Evolutionary conservation across 495 filamentous ascomycete genomes (phyloP).

Genomic region (Penicillium canescens): DNA sequence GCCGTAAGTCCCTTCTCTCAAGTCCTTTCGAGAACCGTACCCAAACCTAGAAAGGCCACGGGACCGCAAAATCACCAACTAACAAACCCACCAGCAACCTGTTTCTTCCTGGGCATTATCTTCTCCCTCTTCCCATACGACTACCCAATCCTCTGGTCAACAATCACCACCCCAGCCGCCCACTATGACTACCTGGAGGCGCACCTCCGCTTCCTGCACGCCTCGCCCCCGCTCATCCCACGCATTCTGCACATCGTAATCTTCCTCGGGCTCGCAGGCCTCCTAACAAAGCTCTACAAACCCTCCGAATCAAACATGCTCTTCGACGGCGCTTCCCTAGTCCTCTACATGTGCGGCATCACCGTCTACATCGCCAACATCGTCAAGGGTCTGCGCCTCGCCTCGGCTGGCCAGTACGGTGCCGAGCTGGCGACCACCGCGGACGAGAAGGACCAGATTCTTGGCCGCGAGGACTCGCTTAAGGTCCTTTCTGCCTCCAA

Average conservation of each 20-base stretch:
- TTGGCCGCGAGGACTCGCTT: slow-evolving; percentile 80
- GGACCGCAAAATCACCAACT: slow-evolving; percentile 11
- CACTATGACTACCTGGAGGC: slow-evolving; percentile 80
- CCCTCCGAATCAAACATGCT: slow-evolving; percentile 91
- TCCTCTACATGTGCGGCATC: slow-evolving; percentile 88
- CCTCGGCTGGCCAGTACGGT: slow-evolving; percentile 57
- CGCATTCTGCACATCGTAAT: slow-evolving; percentile 94
- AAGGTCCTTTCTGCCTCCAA: slow-evolving; percentile 94
- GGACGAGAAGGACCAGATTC: slow-evolving; percentile 41
- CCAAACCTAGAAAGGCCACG: slow-evolving; percentile 10
- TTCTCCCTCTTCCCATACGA: slow-evolving; percentile 98
- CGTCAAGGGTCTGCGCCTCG: slow-evolving; percentile 84
- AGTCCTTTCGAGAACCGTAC: not conserved
- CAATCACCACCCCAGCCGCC: slow-evolving; percentile 55
- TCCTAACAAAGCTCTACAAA: slow-evolving; percentile 90
- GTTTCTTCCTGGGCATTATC: slow-evolving; percentile 97
- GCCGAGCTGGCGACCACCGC: slow-evolving; percentile 39
- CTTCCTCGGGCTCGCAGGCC: slow-evolving; percentile 82
- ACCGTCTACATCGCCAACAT: slow-evolving; percentile 94
- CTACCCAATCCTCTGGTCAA: slow-evolving; percentile 93
- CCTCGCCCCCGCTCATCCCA: slow-evolving; percentile 83
- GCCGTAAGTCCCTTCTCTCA: slow-evolving; percentile 61
- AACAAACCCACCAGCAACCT: slow-evolving; percentile 60
- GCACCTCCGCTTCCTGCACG: slow-evolving; percentile 83
- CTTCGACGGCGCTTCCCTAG: slow-evolving; percentile 89